These are phyloP conservation scores for Acanthamoeba royreba DNA, from an alignment of 208 protist species.

Conservation along the genomic window DNA sequence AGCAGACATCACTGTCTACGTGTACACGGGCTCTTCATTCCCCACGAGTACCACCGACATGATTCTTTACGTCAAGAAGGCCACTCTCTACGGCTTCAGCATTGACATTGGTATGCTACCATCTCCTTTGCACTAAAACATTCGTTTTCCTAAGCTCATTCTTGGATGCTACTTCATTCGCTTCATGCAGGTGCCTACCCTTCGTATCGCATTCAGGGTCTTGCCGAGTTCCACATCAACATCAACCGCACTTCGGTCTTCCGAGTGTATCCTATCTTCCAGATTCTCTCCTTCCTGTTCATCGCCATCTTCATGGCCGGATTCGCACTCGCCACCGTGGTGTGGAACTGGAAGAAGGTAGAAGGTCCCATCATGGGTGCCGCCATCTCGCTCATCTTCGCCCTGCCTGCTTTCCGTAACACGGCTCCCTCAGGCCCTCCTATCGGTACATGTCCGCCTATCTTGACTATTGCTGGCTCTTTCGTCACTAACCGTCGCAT, in stretches of 20 bases:
- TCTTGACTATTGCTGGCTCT: too few relatives aligned
- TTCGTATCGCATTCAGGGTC: background rate
- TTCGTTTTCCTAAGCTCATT: background rate
- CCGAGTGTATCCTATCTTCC: background rate
- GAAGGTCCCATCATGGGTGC: background rate
- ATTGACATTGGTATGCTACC: background rate
- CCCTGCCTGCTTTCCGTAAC: background rate
- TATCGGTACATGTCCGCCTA: too few relatives aligned
- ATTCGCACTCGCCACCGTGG: background rate
- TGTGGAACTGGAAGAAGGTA: background rate
- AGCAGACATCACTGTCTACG: background rate
- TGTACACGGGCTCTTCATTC: background rate
- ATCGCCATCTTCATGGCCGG: background rate
- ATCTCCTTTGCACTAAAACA: background rate
- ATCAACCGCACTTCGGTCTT: background rate
- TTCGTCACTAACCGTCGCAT: too few relatives aligned
- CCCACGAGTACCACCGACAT: background rate
- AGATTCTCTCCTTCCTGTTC: background rate
- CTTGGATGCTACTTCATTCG: too few relatives aligned
- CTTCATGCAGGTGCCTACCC: too few relatives aligned
- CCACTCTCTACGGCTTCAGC: background rate
- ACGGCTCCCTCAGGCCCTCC: background rate
- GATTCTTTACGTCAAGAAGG: background rate
- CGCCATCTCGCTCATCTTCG: conserved; percentile 2
- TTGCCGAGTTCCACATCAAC: background rate